Evolutionary conservation across 306 rosid genomes (phyloP).

Genomic region (Quercus agrifolia): DNA sequence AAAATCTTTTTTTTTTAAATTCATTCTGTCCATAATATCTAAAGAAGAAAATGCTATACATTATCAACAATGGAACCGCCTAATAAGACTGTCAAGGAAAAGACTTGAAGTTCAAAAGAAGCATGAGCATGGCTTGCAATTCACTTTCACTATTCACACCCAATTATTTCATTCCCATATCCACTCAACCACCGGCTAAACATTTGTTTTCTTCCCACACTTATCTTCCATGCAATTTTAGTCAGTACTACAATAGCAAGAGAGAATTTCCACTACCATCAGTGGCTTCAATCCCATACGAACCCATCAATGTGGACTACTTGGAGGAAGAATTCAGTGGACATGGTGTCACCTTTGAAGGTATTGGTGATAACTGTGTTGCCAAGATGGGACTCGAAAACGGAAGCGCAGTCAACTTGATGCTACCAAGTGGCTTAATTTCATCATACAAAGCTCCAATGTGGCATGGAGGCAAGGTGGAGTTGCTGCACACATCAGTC

Average conservation of each 20-base stretch:
- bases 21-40: background rate
- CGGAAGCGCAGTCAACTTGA: conserved; percentile 60
- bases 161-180: conserved; percentile 24
- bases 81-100: background rate
- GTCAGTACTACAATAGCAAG: conserved; percentile 19
- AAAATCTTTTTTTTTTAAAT: too few species aligned
- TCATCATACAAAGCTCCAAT: conserved; percentile 75
- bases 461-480: conserved; percentile 92
- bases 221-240: background rate
- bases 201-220: conserved; percentile 14
- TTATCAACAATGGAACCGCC: background rate
- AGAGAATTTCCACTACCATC: conserved; percentile 37
- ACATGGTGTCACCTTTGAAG: conserved; percentile 83
- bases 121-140: conserved; percentile 37
- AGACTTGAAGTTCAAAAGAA: background rate
- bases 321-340: conserved; percentile 69
- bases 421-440: conserved; percentile 78
- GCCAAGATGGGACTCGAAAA: conserved; percentile 67
- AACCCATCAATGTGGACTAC: conserved; percentile 65
- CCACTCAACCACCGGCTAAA: conserved; percentile 13
- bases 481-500: conserved; percentile 66
- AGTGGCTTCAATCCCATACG: conserved; percentile 65
- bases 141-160: conserved; percentile 34
- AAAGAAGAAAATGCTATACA: background rate
- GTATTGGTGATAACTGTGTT: conserved; percentile 49